A percentile compares a stretch with the other conserved stretches of the same genome.
Conservation (phyloP, 2,329 filamentous ascomycete genomes). For the Pyrenophora tritici-repentis region DNA sequence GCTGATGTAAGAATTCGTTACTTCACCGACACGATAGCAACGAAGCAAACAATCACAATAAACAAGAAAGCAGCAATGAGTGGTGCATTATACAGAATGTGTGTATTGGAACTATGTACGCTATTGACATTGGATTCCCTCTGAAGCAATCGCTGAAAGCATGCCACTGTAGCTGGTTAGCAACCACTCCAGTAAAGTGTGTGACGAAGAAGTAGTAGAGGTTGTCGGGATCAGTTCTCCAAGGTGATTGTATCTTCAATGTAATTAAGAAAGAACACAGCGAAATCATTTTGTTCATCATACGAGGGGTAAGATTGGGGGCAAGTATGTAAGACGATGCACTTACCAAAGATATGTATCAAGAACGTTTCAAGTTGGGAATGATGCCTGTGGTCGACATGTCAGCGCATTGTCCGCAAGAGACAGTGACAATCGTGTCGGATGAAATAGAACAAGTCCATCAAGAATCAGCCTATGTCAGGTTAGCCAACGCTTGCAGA, state of each 20-base stretch:
- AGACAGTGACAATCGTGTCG: constrained; percentile 12
- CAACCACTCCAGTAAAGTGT: not conserved
- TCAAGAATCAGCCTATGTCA: constrained; percentile 44
- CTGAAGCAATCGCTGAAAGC: not conserved
- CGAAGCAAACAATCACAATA: not conserved
- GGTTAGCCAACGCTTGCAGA: constrained; percentile 26
- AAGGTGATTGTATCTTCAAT: constrained; percentile 68
- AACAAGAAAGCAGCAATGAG: no score
- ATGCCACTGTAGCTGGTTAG: constrained; percentile 13
- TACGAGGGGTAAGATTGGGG: constrained; percentile 25
- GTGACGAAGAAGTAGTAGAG: not conserved
- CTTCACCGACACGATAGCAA: not conserved
- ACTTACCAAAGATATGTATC: constrained; percentile 22
- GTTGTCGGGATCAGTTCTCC: constrained; percentile 62
- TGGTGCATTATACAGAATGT: not conserved
- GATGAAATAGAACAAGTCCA: constrained; percentile 34
- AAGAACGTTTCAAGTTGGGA: not conserved
- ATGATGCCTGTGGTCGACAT: constrained; percentile 10
- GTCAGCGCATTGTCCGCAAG: constrained; percentile 30
- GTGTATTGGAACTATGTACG: constrained; percentile 8
- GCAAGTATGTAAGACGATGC: constrained; percentile 1
- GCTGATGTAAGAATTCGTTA: not conserved
- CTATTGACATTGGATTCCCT: constrained; percentile 2
- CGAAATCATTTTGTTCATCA: constrained; percentile 65
- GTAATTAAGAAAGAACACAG: constrained; percentile 68